A percentile compares a stretch with the other conserved stretches of the same genome.
Conservation (phyloP, 495 filamentous ascomycete genomes). For the Xylaria scruposa region DNA sequence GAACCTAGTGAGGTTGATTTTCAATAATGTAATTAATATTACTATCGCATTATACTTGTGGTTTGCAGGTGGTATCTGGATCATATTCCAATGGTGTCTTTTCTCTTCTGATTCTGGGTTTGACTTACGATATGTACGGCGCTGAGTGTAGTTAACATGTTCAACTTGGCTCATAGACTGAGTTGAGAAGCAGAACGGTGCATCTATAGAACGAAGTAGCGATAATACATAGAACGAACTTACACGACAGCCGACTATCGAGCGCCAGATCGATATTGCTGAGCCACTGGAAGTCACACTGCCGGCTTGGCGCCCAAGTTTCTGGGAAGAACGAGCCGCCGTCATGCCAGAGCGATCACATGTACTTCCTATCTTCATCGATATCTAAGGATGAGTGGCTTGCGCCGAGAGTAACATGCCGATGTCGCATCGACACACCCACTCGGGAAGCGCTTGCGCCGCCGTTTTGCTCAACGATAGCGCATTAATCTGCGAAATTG, state of each 20-base stretch:
- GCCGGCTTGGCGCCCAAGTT: neutral
- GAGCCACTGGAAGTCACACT: neutral
- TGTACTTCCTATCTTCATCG: neutral
- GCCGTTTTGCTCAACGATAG: neutral
- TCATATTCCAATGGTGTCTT: neutral
- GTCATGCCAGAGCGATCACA: neutral
- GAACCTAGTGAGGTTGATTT: neutral
- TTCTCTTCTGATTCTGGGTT: neutral
- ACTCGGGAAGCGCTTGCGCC: conserved; percentile 8
- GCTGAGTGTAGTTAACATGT: neutral
- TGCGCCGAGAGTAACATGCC: conserved; percentile 13
- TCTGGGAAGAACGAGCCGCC: neutral
- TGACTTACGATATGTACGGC: neutral
- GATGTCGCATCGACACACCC: conserved; percentile 22
- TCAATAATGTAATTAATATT: neutral
- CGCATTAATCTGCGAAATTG: conserved; percentile 16
- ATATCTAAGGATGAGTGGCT: neutral
- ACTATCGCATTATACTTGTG: neutral
- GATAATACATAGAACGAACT: neutral
- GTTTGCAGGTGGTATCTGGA: neutral
- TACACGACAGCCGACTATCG: neutral
- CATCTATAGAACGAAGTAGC: neutral
- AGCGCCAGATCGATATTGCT: neutral
- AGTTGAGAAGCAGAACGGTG: too few species aligned
- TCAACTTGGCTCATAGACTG: neutral